Base-by-base conservation (phyloP, 2,329 filamentous ascomycete species). In the Xylariaceae sp. region DNA sequence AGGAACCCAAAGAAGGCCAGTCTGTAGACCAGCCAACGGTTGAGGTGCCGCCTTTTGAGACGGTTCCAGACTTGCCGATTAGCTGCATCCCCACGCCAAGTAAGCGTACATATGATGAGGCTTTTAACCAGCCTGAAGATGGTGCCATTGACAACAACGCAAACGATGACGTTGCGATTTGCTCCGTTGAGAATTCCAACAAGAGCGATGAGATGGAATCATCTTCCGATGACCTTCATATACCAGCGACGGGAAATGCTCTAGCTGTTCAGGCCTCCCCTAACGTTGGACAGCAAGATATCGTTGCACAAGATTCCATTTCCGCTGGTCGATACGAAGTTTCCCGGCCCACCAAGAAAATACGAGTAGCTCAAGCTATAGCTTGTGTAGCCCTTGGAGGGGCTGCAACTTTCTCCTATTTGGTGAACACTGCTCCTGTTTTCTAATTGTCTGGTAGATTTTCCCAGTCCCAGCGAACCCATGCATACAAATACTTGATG, bases 341-440 rank as follows among this genome's bases (percentile, higher is more conserved):
- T 39, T 10, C 40, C 16, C 60, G 63, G 18, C 66, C 67, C 22
- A 57, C 63, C 10, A 70, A 70, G 59, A 62, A 60, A 43, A 62
- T 64, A n/a, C 64, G 66, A 16, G 49, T 68, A 21, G 64, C 63
- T 16, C 62, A 68, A 50, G 63, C 64, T 43, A 66, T 65, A 13
- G 67, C 65, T 34, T 68, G 57, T 53, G 61, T 67, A 10, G 66
- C 64, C 16, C 53, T 68, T 3, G 67, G 67, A 21, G 63, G 65
- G 32, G 67, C 64, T 46, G 65, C 64, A 12, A 63, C 60, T 16
- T 66, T 67, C 46, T 65, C 64, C 8, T 64, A 60, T 46, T 50
- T 67, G 53, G 65, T 66, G 12, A 66, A 59, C 26, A 64, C 63
- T 43, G 65, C 65, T 19, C 65, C 65, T 4, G 57, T 59, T 32